These are phyloP conservation scores for Suillus hirtellus DNA, from an alignment of 768 basidiomycete species.

Conservation along the genomic window DNA sequence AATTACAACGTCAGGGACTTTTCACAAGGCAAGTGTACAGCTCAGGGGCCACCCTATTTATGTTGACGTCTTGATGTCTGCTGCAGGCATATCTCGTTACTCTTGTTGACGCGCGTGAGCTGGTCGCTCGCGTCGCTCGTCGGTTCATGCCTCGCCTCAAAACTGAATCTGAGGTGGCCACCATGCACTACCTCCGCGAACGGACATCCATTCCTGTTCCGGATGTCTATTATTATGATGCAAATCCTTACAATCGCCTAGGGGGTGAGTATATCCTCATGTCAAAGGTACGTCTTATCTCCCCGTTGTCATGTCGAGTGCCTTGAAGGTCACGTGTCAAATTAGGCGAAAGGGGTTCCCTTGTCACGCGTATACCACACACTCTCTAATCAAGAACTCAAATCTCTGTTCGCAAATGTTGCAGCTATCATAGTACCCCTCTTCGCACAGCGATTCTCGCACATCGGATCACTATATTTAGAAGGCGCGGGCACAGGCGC, in stretches of 20 bases:
- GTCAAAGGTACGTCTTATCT: slow-evolving; percentile 63
- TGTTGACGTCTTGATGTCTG: slow-evolving; percentile 9
- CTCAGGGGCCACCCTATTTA: slow-evolving; percentile 6
- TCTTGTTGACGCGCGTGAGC: slow-evolving; percentile 55
- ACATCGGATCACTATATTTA: slow-evolving; percentile 74
- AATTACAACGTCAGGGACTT: slow-evolving; percentile 57
- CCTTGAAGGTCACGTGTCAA: slow-evolving; percentile 12
- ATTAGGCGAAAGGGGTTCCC: slow-evolving; percentile 72
- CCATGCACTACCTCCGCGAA: slow-evolving; percentile 75
- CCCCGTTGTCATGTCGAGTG: slow-evolving; percentile 4
- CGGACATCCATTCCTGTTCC: slow-evolving; percentile 75
- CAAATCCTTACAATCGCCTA: slow-evolving; percentile 81
- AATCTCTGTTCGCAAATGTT: slow-evolving; percentile 65
- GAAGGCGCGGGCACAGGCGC: slow-evolving; percentile 28
- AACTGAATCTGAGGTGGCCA: slow-evolving; percentile 86
- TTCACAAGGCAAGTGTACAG: slow-evolving; percentile 65
- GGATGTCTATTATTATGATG: slow-evolving; percentile 71
- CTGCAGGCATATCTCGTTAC: slow-evolving; percentile 75
- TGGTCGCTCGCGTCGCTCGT: slow-evolving; percentile 81
- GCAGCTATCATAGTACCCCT: slow-evolving; percentile 69
- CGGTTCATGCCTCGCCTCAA: slow-evolving; percentile 86
- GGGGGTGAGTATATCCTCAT: slow-evolving; percentile 86
- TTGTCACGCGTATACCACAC: slow-evolving; percentile 71
- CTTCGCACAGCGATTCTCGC: slow-evolving; percentile 74
- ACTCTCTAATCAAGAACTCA: slow-evolving; percentile 63